phyloP scores from a whole-genome alignment of 441 rosid genomes.

The Gossypium davidsonii region DNA sequence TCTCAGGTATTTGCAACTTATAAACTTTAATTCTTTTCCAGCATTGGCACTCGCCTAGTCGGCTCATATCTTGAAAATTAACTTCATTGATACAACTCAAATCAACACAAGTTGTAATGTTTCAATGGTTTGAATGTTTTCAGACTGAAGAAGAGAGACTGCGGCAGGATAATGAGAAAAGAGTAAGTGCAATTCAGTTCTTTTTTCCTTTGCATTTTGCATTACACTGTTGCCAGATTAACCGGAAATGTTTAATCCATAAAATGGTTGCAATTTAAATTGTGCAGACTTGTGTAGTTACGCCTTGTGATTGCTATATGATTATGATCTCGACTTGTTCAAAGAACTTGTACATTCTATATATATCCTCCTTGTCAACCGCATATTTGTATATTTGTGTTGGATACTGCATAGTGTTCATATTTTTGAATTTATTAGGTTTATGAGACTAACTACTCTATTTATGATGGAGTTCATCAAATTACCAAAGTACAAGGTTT shows the following conservation, averaged over 20 bases:
- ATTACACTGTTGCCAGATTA: background rate
- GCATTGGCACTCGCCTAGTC: background rate
- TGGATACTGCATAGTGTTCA: background rate
- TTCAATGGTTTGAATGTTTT: constrained; percentile 11
- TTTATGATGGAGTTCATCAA: background rate
- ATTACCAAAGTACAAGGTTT: background rate
- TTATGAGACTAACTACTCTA: background rate
- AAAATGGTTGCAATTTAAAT: background rate
- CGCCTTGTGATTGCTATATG: background rate
- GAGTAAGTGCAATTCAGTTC: constrained; percentile 30
- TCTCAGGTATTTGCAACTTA: constrained; percentile 39
- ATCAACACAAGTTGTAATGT: background rate
- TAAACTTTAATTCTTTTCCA: background rate
- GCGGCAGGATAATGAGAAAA: constrained; percentile 42
- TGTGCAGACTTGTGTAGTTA: background rate
- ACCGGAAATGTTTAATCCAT: background rate
- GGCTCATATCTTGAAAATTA: background rate
- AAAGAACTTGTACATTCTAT: no score
- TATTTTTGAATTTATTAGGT: background rate
- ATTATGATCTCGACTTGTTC: background rate
- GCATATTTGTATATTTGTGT: background rate
- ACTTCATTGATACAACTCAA: background rate
- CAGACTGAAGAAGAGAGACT: constrained; percentile 81
- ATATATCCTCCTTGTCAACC: background rate
- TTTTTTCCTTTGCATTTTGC: background rate